A percentile compares a stretch with the other conserved stretches of the same genome.
Evolutionary conservation across 345 rosid genomes (phyloP).

Genomic region (Heritiera littoralis): DNA sequence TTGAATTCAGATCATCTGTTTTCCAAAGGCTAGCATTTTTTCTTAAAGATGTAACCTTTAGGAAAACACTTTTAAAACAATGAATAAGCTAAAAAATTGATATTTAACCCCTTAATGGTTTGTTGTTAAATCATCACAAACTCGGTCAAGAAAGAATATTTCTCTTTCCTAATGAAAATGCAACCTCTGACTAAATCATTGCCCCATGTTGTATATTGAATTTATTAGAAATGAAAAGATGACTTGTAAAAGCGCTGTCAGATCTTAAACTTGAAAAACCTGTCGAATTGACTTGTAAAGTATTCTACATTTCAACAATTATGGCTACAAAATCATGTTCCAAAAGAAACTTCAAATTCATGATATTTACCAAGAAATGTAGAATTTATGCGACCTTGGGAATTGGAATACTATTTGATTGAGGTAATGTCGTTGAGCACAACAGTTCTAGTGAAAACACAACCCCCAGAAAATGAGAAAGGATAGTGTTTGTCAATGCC

Average conservation of each 20-base stretch:
- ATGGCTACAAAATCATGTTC: slow-evolving; percentile 31
- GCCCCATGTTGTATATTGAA: neutral
- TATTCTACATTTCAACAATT: slow-evolving; percentile 17
- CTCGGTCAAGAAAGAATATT: neutral
- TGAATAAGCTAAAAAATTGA: neutral
- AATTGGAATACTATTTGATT: slow-evolving; percentile 49
- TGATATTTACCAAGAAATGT: neutral
- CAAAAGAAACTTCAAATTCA: slow-evolving; percentile 14
- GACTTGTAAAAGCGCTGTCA: neutral
- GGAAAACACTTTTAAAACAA: neutral
- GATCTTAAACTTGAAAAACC: neutral
- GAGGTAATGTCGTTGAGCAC: slow-evolving; percentile 82
- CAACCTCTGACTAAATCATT: neutral
- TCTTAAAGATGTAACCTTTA: neutral
- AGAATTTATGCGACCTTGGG: slow-evolving; percentile 54
- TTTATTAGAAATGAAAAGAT: neutral
- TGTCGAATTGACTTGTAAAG: neutral
- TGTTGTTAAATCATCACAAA: neutral
- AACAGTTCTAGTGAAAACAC: slow-evolving; percentile 85
- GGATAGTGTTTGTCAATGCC: slow-evolving; percentile 95
- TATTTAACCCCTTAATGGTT: no score
- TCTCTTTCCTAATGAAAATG: neutral
- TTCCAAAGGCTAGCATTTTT: neutral
- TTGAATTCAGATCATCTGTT: neutral
- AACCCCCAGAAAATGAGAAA: slow-evolving; percentile 94